Percentiles rank a stretch among this genome's conserved stretches.
phyloP scores from a whole-genome alignment of 345 rosid species.

The Citrus cavaleriei region DNA sequence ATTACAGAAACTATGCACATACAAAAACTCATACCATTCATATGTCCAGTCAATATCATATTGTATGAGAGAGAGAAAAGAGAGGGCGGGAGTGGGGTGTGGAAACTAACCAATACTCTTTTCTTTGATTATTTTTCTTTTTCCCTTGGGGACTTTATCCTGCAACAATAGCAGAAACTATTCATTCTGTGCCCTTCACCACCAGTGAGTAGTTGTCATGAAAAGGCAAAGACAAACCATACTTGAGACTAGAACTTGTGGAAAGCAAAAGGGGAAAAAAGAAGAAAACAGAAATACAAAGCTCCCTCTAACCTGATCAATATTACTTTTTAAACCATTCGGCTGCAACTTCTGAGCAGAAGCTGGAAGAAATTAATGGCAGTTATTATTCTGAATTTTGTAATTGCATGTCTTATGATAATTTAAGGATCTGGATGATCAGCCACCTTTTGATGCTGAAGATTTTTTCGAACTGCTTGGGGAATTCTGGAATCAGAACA shows the following conservation, averaged over 20 bases:
- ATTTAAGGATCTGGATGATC: slow-evolving; percentile 14
- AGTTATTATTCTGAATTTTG: slow-evolving; percentile 14
- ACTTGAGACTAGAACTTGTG: background rate
- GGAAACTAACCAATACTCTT: slow-evolving; percentile 18
- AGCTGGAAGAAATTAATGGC: slow-evolving; percentile 28
- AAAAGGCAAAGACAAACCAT: background rate
- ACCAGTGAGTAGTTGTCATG: background rate
- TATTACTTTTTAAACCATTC: slow-evolving; percentile 27
- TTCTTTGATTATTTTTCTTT: slow-evolving; percentile 27
- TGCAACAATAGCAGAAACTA: slow-evolving; percentile 16
- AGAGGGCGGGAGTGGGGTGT: background rate
- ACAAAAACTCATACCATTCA: background rate
- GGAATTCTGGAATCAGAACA: slow-evolving; percentile 26
- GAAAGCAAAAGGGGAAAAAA: background rate
- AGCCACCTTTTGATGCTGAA: slow-evolving; percentile 39
- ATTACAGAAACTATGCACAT: background rate
- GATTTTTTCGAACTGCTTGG: slow-evolving; percentile 29
- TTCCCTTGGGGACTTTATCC: slow-evolving; percentile 37
- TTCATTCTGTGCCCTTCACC: slow-evolving; percentile 8
- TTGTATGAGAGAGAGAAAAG: background rate
- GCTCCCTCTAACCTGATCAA: slow-evolving; percentile 28
- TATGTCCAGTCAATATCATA: background rate
- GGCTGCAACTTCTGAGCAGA: slow-evolving; percentile 28
- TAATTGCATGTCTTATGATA: background rate
- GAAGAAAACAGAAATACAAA: slow-evolving; percentile 10